Percentiles rank a stretch among this genome's conserved stretches.
phyloP scores from a whole-genome alignment of 108 stramenopile genomes.

The Phaeodactylum tricornutum region DNA sequence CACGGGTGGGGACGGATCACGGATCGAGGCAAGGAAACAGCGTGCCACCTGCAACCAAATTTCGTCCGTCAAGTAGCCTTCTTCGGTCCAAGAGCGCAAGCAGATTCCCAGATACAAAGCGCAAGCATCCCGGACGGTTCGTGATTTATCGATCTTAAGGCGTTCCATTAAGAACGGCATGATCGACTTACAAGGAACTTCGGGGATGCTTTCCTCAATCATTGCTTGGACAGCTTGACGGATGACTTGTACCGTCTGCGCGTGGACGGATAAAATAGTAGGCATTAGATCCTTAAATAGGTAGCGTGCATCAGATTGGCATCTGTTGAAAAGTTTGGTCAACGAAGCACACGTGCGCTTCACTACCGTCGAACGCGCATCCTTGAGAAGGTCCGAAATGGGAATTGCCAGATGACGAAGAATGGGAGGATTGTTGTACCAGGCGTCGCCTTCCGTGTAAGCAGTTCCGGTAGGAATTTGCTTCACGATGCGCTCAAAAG shows the following conservation, averaged over 20 bases:
- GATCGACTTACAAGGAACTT: conserved; percentile 58
- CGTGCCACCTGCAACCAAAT: conserved; percentile 50
- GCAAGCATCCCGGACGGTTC: conserved; percentile 73
- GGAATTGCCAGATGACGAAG: conserved; percentile 52
- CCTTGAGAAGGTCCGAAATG: conserved; percentile 41
- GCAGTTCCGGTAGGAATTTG: conserved; percentile 33
- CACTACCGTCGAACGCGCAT: conserved; percentile 69
- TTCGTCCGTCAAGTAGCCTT: conserved; percentile 30
- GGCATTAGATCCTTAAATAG: conserved; percentile 69
- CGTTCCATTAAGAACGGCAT: conserved; percentile 59
- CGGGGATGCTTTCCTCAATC: conserved; percentile 33
- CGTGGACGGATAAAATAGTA: conserved; percentile 48
- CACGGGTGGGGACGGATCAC: conserved; percentile 60
- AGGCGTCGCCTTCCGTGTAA: conserved; percentile 9
- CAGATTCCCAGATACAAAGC: conserved; percentile 47
- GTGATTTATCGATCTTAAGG: conserved; percentile 53
- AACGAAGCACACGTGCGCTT: conserved; percentile 57
- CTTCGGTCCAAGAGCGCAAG: conserved; percentile 45
- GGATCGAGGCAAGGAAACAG: conserved; percentile 33
- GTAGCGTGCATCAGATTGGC: conserved; percentile 26
- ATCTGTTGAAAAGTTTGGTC: conserved; percentile 24
- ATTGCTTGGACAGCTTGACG: conserved; percentile 52
- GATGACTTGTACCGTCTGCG: conserved; percentile 73
- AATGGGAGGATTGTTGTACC: conserved; percentile 53
- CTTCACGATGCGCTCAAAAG: conserved; percentile 34